Evolutionary conservation across 1,284 basidiomycete genomes (phyloP).

Genomic region (Polyporus tsugae): DNA sequence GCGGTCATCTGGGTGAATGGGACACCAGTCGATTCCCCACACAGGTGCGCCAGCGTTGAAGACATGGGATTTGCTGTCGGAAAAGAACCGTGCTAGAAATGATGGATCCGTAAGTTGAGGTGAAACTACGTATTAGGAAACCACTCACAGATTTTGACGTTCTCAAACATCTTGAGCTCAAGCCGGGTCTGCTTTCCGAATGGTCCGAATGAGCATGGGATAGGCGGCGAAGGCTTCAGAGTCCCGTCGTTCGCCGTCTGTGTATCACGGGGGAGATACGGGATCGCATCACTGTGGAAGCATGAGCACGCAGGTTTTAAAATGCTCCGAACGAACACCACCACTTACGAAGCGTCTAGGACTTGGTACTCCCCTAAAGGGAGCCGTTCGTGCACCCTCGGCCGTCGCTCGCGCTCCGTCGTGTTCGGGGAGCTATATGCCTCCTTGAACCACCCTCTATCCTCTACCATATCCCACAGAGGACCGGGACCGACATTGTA

Average conservation of each 20-base stretch:
- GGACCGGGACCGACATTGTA: constrained; percentile 78
- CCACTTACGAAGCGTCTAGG: constrained; percentile 57
- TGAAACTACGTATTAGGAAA: neutral
- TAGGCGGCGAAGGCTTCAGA: constrained; percentile 56
- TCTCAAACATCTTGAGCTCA: constrained; percentile 62
- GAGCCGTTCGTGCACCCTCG: constrained; percentile 61
- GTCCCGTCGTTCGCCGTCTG: constrained; percentile 55
- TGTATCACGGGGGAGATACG: constrained; percentile 64
- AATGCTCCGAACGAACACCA: neutral
- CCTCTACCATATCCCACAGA: constrained; percentile 76
- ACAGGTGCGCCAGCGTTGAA: constrained; percentile 88
- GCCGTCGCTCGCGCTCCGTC: constrained; percentile 58
- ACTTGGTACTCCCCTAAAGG: constrained; percentile 53
- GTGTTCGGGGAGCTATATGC: constrained; percentile 46
- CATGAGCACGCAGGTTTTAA: neutral
- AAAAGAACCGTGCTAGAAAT: constrained; percentile 47
- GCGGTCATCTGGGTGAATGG: constrained; percentile 70
- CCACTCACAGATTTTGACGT: constrained; percentile 62
- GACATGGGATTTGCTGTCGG: constrained; percentile 64
- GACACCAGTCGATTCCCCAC: constrained; percentile 92
- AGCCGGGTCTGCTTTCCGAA: constrained; percentile 58
- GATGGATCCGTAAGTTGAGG: neutral
- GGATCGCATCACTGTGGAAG: constrained; percentile 56
- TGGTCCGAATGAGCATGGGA: constrained; percentile 72
- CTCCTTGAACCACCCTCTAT: constrained; percentile 81